A percentile compares a stretch with the other conserved stretches of the same genome.
Conservation (phyloP, 306 rosid genomes). For the Neltuma alba region DNA sequence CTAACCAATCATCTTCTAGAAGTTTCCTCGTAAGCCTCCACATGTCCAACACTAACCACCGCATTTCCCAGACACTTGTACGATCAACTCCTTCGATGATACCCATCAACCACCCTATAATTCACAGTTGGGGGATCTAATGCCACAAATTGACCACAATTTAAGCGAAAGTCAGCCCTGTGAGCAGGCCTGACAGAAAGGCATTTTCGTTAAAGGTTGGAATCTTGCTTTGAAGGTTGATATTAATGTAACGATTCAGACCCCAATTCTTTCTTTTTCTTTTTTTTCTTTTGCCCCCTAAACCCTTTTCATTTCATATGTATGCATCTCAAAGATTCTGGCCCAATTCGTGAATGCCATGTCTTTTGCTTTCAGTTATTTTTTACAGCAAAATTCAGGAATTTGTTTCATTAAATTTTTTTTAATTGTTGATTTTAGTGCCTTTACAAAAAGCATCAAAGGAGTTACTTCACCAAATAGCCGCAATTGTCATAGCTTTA, state of each 20-base stretch:
- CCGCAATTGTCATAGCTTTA: neutral
- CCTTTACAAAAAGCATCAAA: neutral
- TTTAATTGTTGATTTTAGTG: neutral
- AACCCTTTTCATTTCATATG: neutral
- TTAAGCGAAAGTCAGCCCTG: neutral
- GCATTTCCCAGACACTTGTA: no score
- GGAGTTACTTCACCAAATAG: neutral
- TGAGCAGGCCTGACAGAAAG: neutral
- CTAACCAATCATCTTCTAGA: neutral
- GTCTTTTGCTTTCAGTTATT: neutral
- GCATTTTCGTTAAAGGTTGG: neutral
- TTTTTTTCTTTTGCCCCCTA: no score
- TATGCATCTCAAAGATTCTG: neutral
- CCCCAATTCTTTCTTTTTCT: neutral
- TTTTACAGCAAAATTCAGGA: neutral
- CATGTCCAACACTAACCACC: neutral
- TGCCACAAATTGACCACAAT: neutral
- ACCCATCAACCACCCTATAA: no score
- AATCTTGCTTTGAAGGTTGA: neutral
- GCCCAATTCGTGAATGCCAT: neutral
- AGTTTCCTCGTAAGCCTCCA: neutral
- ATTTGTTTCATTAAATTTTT: neutral
- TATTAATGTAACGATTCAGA: neutral
- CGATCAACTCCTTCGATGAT: no score
- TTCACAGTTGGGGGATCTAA: neutral